These are phyloP conservation scores for Nemania diffusa DNA, from an alignment of 2,329 filamentous ascomycete genomes.

Conservation along the genomic window DNA sequence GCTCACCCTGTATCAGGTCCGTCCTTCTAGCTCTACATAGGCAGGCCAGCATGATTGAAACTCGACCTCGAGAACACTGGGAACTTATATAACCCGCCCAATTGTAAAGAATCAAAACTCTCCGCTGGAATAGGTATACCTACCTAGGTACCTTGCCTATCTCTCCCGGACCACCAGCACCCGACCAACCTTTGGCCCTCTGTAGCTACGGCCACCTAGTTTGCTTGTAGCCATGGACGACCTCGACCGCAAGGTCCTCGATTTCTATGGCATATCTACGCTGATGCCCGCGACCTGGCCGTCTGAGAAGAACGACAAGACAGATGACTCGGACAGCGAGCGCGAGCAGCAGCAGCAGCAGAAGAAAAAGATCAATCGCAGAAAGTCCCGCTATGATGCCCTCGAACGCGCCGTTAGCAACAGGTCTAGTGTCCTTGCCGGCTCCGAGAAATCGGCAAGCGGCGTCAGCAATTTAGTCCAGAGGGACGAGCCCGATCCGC, in stretches of 20 bases:
- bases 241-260: conserved; percentile 79
- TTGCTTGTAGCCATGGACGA: conserved; percentile 66
- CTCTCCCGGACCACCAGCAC: neutral
- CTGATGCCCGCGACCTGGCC: conserved; percentile 89
- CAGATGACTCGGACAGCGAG: conserved; percentile 72
- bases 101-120: neutral
- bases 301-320: conserved; percentile 71
- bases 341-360: conserved; percentile 61
- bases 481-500: conserved; percentile 90
- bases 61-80: conserved; percentile 8
- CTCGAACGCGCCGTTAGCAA: conserved; percentile 80
- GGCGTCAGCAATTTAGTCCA: conserved; percentile 82
- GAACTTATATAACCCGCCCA: neutral
- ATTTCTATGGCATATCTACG: conserved; percentile 87
- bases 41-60: neutral
- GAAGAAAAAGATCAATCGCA: conserved; percentile 64
- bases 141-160: no score
- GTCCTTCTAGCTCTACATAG: neutral
- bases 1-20: neutral
- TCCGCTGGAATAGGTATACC: neutral
- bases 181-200: neutral
- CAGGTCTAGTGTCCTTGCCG: conserved; percentile 72
- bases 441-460: conserved; percentile 72
- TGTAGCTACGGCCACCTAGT: conserved; percentile 10
- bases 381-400: conserved; percentile 84